Evolutionary conservation across 2,329 filamentous ascomycete species (phyloP).

Genomic region (Waltergamsia citrina): DNA sequence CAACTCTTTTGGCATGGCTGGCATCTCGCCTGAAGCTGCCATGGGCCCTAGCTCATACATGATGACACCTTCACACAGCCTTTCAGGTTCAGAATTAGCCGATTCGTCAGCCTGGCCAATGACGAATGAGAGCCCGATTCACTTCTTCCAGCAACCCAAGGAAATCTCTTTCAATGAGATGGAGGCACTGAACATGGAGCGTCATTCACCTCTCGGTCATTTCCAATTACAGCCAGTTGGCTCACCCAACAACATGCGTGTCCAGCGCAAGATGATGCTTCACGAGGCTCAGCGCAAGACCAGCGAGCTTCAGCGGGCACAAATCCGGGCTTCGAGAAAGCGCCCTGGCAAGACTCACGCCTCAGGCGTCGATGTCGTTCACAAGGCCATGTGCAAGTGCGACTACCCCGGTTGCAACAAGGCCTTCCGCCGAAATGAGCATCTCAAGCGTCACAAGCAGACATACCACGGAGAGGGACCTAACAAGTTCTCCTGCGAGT

Average conservation of each 20-base stretch:
- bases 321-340: conserved; percentile 22
- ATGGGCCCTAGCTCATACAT: conserved; percentile 23
- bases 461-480: conserved; percentile 34
- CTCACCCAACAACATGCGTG: conserved; percentile 21
- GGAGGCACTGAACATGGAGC: conserved; percentile 23
- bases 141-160: conserved; percentile 24
- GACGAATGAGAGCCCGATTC: conserved; percentile 29
- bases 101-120: conserved; percentile 27
- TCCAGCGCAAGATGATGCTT: conserved; percentile 28
- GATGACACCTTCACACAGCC: conserved; percentile 28
- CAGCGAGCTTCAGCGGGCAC: conserved; percentile 30
- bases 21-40: conserved; percentile 20
- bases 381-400: conserved; percentile 33
- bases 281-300: conserved; percentile 34
- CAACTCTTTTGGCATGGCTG: conserved; percentile 23
- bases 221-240: conserved; percentile 14
- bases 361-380: conserved; percentile 22
- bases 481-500: conserved; percentile 29
- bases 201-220: conserved; percentile 14
- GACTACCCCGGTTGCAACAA: conserved; percentile 35
- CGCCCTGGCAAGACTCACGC: conserved; percentile 16
- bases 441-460: conserved; percentile 44
- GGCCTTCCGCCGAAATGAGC: conserved; percentile 42
- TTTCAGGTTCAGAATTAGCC: conserved; percentile 26
- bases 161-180: conserved; percentile 18